Base-by-base conservation (phyloP, 2,329 filamentous ascomycete genomes). In the Aspergillus sp. region DNA sequence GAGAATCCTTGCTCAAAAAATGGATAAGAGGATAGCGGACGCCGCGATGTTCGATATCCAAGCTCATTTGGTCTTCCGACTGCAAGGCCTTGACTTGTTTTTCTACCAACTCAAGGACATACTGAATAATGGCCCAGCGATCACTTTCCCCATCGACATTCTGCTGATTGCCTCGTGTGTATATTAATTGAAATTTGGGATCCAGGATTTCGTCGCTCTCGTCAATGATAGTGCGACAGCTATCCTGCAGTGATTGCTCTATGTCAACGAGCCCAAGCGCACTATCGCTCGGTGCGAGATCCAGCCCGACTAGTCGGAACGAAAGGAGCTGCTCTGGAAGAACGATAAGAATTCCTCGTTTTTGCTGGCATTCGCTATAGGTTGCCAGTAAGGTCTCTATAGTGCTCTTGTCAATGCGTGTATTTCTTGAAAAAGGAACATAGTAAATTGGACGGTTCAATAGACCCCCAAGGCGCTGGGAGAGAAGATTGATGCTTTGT, bases 321-420 rank as follows among this genome's bases (percentile, higher is more conserved):
- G 87, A 90, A 6, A 90, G 72, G 0, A 86, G 74, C 58, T 90
- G 84, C 53, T 89, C 87, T 0, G 87, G 87, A 1, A 86, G 77
- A 0, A 80, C 78, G 0, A 90, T 69, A 19, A 90, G 77, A 0
- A 90, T 70, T 0, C 86, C 87, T 0, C 73, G 73, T 0, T 64
- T 65, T 1, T 69, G 65, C 17, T 75, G 70, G 17, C 82, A 75
- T 0, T 81, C 69, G 1, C 68, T 62, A 9, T 82, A 81, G 0
- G 82, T 68, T 0, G 69, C 39, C 1, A 54, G 63, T 52, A 78
- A 80, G 5, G 62, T 58, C 19, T 45, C 61, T 4, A 78, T 72
- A 0, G 70, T 66, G 0, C 64, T 46, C 0, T 52, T 35, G 0
- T 66, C 63, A 0, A 79, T 66, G 0, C 66, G 67, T 1, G 84